Conservation (phyloP, 371 early-diverging fungal genomes). For the Funneliformis caledonium region DNA sequence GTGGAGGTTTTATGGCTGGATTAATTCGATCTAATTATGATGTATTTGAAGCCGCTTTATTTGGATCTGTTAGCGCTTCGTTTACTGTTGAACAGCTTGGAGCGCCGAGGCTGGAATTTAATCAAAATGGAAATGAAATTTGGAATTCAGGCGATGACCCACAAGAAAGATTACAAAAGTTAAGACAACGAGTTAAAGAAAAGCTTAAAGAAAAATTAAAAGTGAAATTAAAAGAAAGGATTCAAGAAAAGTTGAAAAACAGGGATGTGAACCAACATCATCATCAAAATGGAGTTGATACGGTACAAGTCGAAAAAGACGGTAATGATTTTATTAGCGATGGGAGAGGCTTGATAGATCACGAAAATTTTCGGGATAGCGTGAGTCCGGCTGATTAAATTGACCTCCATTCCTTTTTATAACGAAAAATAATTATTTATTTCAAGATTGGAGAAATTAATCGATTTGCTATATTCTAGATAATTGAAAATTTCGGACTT, state of each 20-base stretch:
- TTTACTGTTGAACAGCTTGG: constrained; percentile 38
- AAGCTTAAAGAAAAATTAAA: constrained; percentile 17
- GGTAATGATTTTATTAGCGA: not conserved
- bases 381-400: constrained; percentile 12
- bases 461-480: not conserved
- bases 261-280: not conserved
- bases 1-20: constrained; percentile 36
- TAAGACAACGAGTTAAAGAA: constrained; percentile 25
- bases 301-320: not conserved
- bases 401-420: not conserved
- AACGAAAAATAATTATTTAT: not conserved
- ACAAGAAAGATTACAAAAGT: constrained; percentile 13
- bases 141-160: constrained; percentile 33
- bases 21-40: constrained; percentile 34
- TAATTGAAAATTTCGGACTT: not conserved
- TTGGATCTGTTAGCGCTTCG: constrained; percentile 29
- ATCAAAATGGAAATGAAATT: constrained; percentile 20
- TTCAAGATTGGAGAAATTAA: not conserved
- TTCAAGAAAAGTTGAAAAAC: constrained; percentile 4
- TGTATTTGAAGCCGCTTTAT: constrained; percentile 35
- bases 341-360: not conserved
- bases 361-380: not conserved
- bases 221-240: constrained; percentile 31
- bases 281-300: constrained; percentile 9
- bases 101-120: not conserved